These are phyloP conservation scores for Sclerotinia nivalis DNA, from an alignment of 2,329 filamentous ascomycete species.

Conservation along the genomic window DNA sequence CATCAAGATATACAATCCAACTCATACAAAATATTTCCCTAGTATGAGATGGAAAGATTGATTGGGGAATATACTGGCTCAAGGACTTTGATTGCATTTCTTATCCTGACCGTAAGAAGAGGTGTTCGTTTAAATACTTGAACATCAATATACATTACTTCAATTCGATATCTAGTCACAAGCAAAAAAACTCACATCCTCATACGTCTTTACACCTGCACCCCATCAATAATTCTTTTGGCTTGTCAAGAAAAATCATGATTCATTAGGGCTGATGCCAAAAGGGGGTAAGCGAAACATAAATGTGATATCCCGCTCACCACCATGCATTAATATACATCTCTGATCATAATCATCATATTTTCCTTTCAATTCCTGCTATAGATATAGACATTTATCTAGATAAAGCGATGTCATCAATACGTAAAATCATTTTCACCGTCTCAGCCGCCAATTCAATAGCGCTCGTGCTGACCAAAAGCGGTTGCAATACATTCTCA, in stretches of 20 bases:
- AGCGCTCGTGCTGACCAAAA: constrained; percentile 94
- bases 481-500: constrained; percentile 93
- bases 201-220: not conserved
- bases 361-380: constrained; percentile 11
- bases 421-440: constrained; percentile 60
- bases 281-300: constrained; percentile 25
- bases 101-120: not conserved
- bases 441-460: constrained; percentile 97
- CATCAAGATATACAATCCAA: not conserved
- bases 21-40: too few relatives aligned
- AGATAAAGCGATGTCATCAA: constrained; percentile 39
- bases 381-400: constrained; percentile 30
- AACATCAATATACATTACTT: not conserved
- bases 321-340: constrained; percentile 24
- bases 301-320: constrained; percentile 5
- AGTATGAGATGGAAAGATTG: not conserved
- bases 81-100: not conserved
- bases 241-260: constrained; percentile 16
- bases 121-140: not conserved
- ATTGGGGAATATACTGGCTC: not conserved
- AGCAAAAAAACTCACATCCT: not conserved
- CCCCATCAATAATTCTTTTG: not conserved
- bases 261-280: constrained; percentile 22
- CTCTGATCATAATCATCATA: constrained; percentile 20
- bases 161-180: not conserved